Conservation (phyloP, 164 flowering plant genomes). For the Sedum album region DNA sequence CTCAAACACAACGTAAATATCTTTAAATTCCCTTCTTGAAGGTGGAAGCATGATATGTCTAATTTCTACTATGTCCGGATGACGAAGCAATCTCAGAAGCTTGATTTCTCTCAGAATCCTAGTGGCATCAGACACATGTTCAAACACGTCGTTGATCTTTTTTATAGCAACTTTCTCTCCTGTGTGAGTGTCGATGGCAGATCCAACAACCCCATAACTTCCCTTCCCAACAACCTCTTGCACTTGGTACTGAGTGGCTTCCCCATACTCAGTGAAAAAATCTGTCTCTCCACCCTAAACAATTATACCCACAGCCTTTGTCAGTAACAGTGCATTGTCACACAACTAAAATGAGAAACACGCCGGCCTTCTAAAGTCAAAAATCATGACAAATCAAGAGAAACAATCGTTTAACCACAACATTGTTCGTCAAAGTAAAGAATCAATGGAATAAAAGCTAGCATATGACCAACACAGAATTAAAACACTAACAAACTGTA, state of each 20-base stretch:
- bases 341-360: neutral
- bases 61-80: slow-evolving; percentile 91
- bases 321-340: neutral
- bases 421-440: too few species aligned
- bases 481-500: too few species aligned
- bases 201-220: slow-evolving; percentile 73
- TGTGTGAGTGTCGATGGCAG: slow-evolving; percentile 60
- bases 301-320: neutral
- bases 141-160: slow-evolving; percentile 73
- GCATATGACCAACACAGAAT: neutral
- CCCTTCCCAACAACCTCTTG: slow-evolving; percentile 73
- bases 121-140: slow-evolving; percentile 83
- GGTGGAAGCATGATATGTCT: slow-evolving; percentile 90
- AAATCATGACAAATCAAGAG: too few species aligned
- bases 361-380: too few species aligned
- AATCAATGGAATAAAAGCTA: too few species aligned
- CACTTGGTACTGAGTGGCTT: slow-evolving; percentile 58
- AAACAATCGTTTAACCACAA: neutral
- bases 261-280: slow-evolving; percentile 72
- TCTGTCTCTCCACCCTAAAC: slow-evolving; percentile 52
- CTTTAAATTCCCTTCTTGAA: too few species aligned
- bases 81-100: slow-evolving; percentile 74
- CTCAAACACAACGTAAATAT: slow-evolving; percentile 90
- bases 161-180: slow-evolving; percentile 78
- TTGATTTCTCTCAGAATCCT: slow-evolving; percentile 88